phyloP scores from a whole-genome alignment of 2,329 filamentous ascomycete species.

The Triangularia setosa region DNA sequence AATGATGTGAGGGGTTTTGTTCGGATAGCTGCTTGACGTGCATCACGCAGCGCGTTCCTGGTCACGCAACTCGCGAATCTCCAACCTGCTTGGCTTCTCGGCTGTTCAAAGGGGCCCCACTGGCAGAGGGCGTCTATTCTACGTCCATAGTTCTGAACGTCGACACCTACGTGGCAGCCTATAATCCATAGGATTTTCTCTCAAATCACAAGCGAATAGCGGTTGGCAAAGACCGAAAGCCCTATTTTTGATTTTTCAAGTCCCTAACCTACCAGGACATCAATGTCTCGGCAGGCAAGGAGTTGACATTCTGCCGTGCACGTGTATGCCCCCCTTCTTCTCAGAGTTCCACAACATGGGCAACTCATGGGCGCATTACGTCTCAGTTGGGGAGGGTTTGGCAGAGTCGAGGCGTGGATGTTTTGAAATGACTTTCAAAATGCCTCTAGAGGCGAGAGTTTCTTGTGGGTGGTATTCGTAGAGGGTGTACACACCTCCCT shows the following conservation, averaged over 20 bases:
- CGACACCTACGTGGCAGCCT: not conserved
- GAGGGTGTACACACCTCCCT: slow-evolving; percentile 8
- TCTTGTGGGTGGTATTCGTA: not conserved
- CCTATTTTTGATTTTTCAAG: too few species aligned
- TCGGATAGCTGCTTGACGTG: slow-evolving; percentile 10
- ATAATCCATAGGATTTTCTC: not conserved
- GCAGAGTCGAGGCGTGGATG: not conserved
- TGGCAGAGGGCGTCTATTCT: not conserved
- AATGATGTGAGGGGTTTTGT: slow-evolving; percentile 1
- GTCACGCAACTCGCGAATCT: slow-evolving; percentile 9
- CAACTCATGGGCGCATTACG: not conserved
- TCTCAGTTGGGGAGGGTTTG: not conserved
- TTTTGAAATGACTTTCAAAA: not conserved
- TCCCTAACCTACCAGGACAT: not conserved
- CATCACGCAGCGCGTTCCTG: slow-evolving; percentile 3
- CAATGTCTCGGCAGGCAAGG: not conserved
- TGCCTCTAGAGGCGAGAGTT: not conserved
- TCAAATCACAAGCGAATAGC: too few species aligned
- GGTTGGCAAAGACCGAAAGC: too few species aligned
- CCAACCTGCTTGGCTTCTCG: slow-evolving; percentile 1
- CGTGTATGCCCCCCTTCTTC: not conserved
- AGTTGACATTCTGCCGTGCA: not conserved
- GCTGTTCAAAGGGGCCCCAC: not conserved
- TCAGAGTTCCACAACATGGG: not conserved
- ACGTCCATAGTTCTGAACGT: not conserved